These are phyloP conservation scores for Termitomyces sp. DNA, from an alignment of 768 basidiomycete species.

Conservation along the genomic window DNA sequence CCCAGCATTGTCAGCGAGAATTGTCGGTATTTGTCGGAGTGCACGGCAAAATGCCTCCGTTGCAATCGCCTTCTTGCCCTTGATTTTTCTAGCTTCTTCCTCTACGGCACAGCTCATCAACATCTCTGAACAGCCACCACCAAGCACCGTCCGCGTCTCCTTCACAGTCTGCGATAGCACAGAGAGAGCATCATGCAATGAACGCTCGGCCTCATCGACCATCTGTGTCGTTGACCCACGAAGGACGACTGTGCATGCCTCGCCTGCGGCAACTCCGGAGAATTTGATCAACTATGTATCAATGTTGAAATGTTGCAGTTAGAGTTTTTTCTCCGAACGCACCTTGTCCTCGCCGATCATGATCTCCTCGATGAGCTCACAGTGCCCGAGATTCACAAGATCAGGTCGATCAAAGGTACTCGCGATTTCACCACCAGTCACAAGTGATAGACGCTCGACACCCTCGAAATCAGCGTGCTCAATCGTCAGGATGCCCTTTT, in stretches of 20 bases:
- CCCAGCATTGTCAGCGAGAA: conserved; percentile 96
- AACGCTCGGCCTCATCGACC: conserved; percentile 98
- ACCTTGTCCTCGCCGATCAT: conserved; percentile 99
- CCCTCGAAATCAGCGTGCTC: conserved; percentile 99
- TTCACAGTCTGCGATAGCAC: conserved; percentile 97
- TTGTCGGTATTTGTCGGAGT: conserved; percentile 91
- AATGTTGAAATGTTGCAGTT: not conserved
- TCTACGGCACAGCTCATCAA: conserved; percentile 95
- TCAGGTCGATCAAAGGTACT: conserved; percentile 93
- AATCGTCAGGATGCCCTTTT: conserved; percentile 92
- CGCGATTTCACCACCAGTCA: conserved; percentile 97
- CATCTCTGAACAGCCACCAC: conserved; percentile 98
- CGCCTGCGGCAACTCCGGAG: conserved; percentile 96
- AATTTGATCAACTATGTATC: conserved; percentile 97
- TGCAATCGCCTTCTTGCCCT: conserved; percentile 95
- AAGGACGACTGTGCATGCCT: conserved; percentile 97
- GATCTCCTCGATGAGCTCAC: conserved; percentile 96
- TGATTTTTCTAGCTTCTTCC: conserved; percentile 76
- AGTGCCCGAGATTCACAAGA: conserved; percentile 86
- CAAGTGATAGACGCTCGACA: conserved; percentile 91
- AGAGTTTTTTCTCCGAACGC: conserved; percentile 7
- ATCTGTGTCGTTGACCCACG: conserved; percentile 98
- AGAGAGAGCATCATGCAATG: conserved; percentile 94
- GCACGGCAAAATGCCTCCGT: conserved; percentile 90
- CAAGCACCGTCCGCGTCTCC: conserved; percentile 91